Evolutionary conservation across 352 stramenopile genomes (phyloP), one percentile per base, ranked within the genome.

Genomic region (Globisporangium spiculum): DNA sequence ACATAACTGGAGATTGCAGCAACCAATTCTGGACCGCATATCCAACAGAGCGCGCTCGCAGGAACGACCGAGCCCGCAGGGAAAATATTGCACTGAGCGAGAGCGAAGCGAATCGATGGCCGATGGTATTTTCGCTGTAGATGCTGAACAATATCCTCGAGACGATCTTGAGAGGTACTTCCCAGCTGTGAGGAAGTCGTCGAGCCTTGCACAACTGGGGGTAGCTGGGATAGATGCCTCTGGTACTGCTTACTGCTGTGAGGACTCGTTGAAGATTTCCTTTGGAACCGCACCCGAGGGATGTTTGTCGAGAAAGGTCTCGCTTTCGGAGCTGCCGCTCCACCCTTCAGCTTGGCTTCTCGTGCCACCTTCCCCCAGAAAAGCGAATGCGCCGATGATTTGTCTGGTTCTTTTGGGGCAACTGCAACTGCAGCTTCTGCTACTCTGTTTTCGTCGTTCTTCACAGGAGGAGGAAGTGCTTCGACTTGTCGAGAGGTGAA

Each of bases 51-150:
- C 26, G 64, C 71, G 30, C 67, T 73, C 26, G 76, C 18, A 22
- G 77, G 63, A 26, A 90, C 70, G 4, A 74, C 46, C 14, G 79
- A 73, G 0, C 54, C 67, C 22, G 68, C 27, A 6, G 80, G 75
- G 20, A 79, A 89, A 26, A 86, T 68, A 41, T 80, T 82, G n/a
- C 65, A 74, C 34, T 87, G 74, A 10, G 81, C 74, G 26, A 91
- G 65, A 5, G 78, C 81, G 34, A 88, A 81, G 20, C 83, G 76
- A 30, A 88, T 30, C 6, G 83, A 92, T 30, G 81, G 70, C 32
- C 79, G 71, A 9, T 83, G 81, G 32, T 69, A 88, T 24, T 61
- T 71, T 4, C 61, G 67, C 52, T 78, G 72, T 46, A 91, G 70
- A 38, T 81, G 66, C 9, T 76, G 65, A 2, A 74, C 78, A 12